A percentile compares a stretch with the other conserved stretches of the same genome.
These are phyloP conservation scores for Pichia membranifaciens DNA, from an alignment of 805 yeast genomes.

Conservation along the genomic window DNA sequence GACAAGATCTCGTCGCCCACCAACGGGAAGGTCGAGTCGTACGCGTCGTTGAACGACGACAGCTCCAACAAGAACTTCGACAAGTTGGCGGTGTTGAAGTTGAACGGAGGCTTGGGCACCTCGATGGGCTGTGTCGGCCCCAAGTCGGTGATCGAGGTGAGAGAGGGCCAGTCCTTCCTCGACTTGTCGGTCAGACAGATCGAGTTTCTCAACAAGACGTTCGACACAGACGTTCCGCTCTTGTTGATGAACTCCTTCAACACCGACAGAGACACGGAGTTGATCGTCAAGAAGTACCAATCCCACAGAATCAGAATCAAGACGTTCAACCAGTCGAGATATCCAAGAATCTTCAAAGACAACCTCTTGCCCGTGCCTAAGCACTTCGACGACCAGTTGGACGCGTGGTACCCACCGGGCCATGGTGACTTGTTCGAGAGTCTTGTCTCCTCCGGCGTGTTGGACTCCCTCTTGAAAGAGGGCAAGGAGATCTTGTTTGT, in stretches of 20 bases:
- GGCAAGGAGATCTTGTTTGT: constrained; percentile 95
- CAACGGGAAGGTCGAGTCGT: constrained; percentile 83
- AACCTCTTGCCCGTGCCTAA: constrained; percentile 94
- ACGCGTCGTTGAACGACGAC: constrained; percentile 44
- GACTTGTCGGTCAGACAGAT: constrained; percentile 96
- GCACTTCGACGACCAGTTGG: constrained; percentile 61
- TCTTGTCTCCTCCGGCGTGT: constrained; percentile 81
- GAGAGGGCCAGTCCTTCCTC: constrained; percentile 96
- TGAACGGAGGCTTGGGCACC: constrained; percentile 98
- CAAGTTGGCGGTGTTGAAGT: constrained; percentile 89
- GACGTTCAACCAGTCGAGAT: constrained; percentile 97
- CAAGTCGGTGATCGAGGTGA: constrained; percentile 94
- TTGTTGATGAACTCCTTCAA: constrained; percentile 98
- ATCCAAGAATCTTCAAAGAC: constrained; percentile 92
- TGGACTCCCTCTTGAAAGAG: constrained; percentile 80
- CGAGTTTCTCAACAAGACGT: constrained; percentile 85
- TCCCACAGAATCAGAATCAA: constrained; percentile 93
- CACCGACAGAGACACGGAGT: constrained; percentile 92
- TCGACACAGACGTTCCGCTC: constrained; percentile 90
- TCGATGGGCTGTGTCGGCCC: constrained; percentile 99
- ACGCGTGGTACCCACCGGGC: constrained; percentile 99
- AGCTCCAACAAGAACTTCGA: constrained; percentile 42
- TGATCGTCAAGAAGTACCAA: constrained; percentile 92
- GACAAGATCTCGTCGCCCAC: constrained; percentile 91
- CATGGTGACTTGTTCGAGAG: constrained; percentile 97